Base-by-base conservation (phyloP, 345 rosid genomes). In the Brassica juncea region DNA sequence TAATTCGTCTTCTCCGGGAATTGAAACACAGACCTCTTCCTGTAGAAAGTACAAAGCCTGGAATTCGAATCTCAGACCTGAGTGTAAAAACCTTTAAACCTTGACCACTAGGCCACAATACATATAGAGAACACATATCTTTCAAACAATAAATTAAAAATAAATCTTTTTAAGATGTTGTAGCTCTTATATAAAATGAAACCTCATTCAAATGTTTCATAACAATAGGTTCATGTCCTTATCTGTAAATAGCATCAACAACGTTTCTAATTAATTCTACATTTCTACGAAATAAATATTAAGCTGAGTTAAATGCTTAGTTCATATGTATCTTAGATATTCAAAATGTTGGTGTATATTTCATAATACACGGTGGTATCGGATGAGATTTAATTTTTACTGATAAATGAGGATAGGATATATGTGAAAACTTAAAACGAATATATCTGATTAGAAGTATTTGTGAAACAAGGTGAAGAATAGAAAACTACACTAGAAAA, bases 321-420 rank as follows among this genome's bases (percentile, higher is more conserved):
- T 61, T 28, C 66, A 63, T 63, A 63, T 63, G 67, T 31, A 8
- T 62, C 39, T 63, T n/a, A 63, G 12, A 31, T 31, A 31, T 63
- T 63, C 67, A 63, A 31, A 63, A 31, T 63, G 42, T 6, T 7
- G 8, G 23, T 63, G 42, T 28, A 30, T 62, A 62, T 30, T 28
- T 62, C 35, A 16, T 27, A 25, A 23, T 59, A 23, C 25, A 42
- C 1, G 49, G 49, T 42, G 49, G 3, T 42, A 42, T 42, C n/a
- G 10, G n/a, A 42, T 42, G 49, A 42, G 49, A 47, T 47, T 49
- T 49, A 44, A 44, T 44, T 12, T 49, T 49, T 16, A 49, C 55
- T 49, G 16, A 49, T 49, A 49, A 49, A 49, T 14, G 25, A 23
- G 25, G 25, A 49, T 58, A 23, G 31, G n/a, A 58, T 59, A 11